Evolutionary conservation across 1,139 yeast species (phyloP), one percentile per base, ranked within the genome.

Genomic region (Suhomyces atakaporum): DNA sequence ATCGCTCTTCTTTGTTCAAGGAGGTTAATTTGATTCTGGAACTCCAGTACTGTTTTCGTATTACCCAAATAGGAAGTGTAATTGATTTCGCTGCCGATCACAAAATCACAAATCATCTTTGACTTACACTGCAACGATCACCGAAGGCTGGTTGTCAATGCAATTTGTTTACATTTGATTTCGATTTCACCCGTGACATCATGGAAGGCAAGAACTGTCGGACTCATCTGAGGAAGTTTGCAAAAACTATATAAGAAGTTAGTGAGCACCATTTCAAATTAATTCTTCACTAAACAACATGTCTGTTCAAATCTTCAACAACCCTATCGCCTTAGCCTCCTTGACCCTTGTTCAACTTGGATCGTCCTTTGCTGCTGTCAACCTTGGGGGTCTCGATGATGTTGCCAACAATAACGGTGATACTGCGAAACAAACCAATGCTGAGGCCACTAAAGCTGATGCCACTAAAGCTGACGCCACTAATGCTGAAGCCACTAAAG

Each of bases 221-320:
- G 25, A 22, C 16, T 11, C 27, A 24, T n/a, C 10, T 22, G 24
- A 7, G 24, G 24, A 10, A n/a, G 6, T 22, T 22, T 5, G 11
- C 6, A 7, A 25, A 20, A 21, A 13, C 25, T 28, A 28, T 21
- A 20, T 28, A 20, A 28, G 18, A 4, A 5, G 20, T 25, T 10
- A 5, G 5, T 10, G 9, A 15, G 18, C 6, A 15, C 28, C 19
- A n/a, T n/a, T n/a, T n/a, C n/a, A n/a, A n/a, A n/a, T n/a, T n/a
- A n/a, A n/a, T n/a, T n/a, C n/a, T n/a, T n/a, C n/a, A n/a, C n/a
- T 21, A 22, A 37, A 16, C 10, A 42, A 10, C 21, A 43, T 50
- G 54, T 49, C 56, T 16, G 40, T 52, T 34, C 56, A 52, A 45
- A 21, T 47, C 11, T 42, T 40, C 35, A 37, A 36, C n/a, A 34